Evolutionary conservation across 139 green algal genomes (phyloP).

Genomic region (Coelastrella sp.): DNA sequence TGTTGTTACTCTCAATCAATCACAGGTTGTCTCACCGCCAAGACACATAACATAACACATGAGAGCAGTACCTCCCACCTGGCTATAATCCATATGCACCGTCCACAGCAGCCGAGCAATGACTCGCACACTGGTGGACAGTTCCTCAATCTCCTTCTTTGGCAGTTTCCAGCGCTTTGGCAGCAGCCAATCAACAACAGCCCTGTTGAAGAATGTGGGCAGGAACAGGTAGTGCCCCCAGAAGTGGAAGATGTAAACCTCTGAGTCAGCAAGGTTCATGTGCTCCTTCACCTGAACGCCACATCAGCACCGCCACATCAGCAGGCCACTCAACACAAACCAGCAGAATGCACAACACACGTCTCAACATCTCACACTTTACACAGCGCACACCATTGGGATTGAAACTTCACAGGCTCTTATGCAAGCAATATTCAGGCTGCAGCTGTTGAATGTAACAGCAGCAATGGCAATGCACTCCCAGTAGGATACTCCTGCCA

Average conservation of each 20-base stretch:
- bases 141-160: neutral
- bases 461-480: too few species aligned
- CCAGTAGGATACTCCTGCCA: too few species aligned
- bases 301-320: neutral
- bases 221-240: constrained; percentile 40
- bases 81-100: constrained; percentile 29
- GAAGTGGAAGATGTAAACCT: constrained; percentile 31
- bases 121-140: constrained; percentile 19
- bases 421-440: neutral
- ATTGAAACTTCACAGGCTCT: too few species aligned
- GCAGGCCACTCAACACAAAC: neutral
- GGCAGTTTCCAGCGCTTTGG: constrained; percentile 36
- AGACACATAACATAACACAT: neutral
- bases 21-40: too few species aligned
- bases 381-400: too few species aligned
- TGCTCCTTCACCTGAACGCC: constrained; percentile 26
- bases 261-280: constrained; percentile 2
- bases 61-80: neutral
- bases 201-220: constrained; percentile 1
- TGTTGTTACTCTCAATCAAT: too few species aligned
- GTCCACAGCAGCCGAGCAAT: constrained; percentile 41
- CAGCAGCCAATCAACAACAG: neutral
- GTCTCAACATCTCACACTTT: neutral
- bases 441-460: too few species aligned
- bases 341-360: neutral